Evolutionary conservation across 2,329 filamentous ascomycete species (phyloP), one percentile per base, ranked within the genome.

Genomic region (Colletotrichum gloeosporioides): DNA sequence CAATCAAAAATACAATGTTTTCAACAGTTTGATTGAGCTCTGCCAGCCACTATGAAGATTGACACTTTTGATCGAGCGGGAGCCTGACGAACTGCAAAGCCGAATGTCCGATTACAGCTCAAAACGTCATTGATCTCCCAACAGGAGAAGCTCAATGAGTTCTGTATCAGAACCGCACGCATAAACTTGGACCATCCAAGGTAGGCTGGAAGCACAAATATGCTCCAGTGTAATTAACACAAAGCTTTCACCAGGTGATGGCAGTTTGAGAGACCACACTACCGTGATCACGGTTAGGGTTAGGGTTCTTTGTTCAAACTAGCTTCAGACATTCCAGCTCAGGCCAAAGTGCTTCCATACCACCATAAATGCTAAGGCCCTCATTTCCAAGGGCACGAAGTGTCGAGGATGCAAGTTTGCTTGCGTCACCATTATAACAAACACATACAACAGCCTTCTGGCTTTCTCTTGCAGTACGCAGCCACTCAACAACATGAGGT

Each of bases 401-500:
- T 8, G 62, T 31, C 2, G 75, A 75, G 0, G 55, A 71, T 22
- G 61, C 68, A 31, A 77, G 27, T 15, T 64, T 25, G n/a, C 72
- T 64, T 32, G 57, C 68, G 15, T 75, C 72, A 0, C 75, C 72
- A 18, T 77, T 55, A 22, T 75, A 75, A 22, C 72, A 75, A 4
- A 77, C 16, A 8, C 71, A 25, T 1, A 77, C 8, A 44, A 72
- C 44, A 12, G 55, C 18, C 7, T 36, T n/a, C 1, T 55, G 53
- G n/a, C 18, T 13, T 25, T 67, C 49, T 16, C 39, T 25, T 4
- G 39, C 63, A 9, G 16, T 6, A 4, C 55, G 27, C 16, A 77
- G 34, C 18, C 25, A 15, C n/a, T 8, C 18, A 22, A 44, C 39
- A 0, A 36, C 49, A 4, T 0, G 22, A 7, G 57, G 12, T 10